Percentiles rank a stretch among this genome's conserved stretches.
Conservation (phyloP, 768 basidiomycete genomes). For the Lactarius sp. region DNA sequence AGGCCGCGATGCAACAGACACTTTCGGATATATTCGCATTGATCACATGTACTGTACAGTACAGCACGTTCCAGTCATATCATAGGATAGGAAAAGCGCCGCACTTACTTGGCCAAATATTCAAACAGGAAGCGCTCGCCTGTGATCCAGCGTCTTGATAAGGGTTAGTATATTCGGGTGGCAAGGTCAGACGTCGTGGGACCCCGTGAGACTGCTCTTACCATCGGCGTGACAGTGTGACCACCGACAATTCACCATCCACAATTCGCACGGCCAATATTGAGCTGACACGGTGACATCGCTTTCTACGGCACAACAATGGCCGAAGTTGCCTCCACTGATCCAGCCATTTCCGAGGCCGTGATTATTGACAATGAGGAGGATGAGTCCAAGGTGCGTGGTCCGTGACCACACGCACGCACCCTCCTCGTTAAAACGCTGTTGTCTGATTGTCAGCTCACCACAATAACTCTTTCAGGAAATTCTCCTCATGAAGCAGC, state of each 20-base stretch:
- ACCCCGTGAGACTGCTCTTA: background rate
- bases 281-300: background rate
- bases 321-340: conserved; percentile 31
- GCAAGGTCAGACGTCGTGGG: background rate
- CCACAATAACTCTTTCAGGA: conserved; percentile 45
- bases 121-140: background rate
- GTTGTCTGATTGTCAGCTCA: background rate
- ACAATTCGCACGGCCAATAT: background rate
- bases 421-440: background rate
- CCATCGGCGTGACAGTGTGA: conserved; percentile 10
- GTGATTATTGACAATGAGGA: conserved; percentile 34
- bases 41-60: too few relatives aligned
- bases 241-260: background rate
- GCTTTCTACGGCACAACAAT: conserved; percentile 26
- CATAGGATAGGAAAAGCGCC: too few relatives aligned
- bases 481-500: conserved; percentile 85
- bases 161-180: background rate
- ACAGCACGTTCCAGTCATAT: too few relatives aligned
- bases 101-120: too few relatives aligned
- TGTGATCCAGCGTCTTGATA: background rate
- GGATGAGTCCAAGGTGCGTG: conserved; percentile 35
- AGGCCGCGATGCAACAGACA: too few relatives aligned
- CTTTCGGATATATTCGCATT: too few relatives aligned
- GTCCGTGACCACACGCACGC: background rate
- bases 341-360: conserved; percentile 27